phyloP scores from a whole-genome alignment of 768 basidiomycete species.

The Cystobasidium tubakii region DNA sequence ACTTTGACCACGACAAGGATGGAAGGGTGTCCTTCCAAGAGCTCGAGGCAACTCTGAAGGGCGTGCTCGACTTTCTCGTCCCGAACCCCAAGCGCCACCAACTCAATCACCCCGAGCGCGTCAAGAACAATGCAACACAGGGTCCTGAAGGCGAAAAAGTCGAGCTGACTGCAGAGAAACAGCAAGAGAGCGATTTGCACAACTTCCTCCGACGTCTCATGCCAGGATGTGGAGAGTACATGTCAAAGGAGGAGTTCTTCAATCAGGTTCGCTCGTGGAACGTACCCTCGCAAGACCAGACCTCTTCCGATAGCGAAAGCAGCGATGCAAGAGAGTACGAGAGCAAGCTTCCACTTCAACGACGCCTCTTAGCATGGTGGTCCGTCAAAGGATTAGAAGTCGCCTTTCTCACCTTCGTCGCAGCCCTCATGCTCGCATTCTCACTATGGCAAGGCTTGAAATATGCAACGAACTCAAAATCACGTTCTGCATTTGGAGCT shows the following conservation, averaged over 20 bases:
- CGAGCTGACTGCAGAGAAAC: not conserved
- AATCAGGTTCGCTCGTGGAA: not conserved
- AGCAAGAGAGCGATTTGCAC: not conserved
- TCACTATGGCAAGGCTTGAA: constrained; percentile 21
- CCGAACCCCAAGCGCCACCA: constrained; percentile 15
- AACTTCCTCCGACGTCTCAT: constrained; percentile 14
- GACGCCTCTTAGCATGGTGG: constrained; percentile 14
- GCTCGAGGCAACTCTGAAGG: constrained; percentile 3
- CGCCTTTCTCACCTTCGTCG: constrained; percentile 17
- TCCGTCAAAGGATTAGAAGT: constrained; percentile 29
- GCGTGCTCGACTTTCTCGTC: constrained; percentile 9
- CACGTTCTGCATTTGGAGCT: not conserved
- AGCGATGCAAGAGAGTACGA: constrained; percentile 24
- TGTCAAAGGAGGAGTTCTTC: constrained; percentile 14
- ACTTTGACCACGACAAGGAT: constrained; percentile 14
- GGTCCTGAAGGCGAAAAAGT: not conserved
- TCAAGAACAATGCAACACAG: not conserved
- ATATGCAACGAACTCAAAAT: not conserved
- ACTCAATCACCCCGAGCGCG: constrained; percentile 5
- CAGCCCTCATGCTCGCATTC: constrained; percentile 1
- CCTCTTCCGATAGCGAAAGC: not conserved
- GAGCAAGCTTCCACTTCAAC: not conserved
- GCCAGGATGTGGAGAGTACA: constrained; percentile 6
- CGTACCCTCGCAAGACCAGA: constrained; percentile 6
- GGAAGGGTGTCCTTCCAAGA: constrained; percentile 3